Percentiles rank a stretch among this genome's conserved stretches.
Evolutionary conservation across 176 grass and related monocot species (phyloP).

Genomic region (Saccharum spontaneum): DNA sequence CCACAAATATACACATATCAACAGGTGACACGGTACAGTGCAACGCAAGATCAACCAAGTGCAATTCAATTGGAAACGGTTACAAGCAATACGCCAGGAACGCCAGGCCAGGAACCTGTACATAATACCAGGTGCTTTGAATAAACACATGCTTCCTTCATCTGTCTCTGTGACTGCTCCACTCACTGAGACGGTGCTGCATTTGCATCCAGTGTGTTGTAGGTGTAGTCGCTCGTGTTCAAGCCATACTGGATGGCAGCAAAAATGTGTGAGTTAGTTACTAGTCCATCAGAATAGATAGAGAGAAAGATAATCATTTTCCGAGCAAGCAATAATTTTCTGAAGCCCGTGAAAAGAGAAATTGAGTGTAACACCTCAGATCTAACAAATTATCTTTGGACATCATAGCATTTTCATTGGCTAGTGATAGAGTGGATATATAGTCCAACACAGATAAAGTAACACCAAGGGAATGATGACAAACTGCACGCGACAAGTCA

Average conservation of each 20-base stretch:
- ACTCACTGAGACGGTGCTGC: constrained; percentile 23
- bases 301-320: neutral
- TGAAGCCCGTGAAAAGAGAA: neutral
- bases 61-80: neutral
- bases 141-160: neutral
- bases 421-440: neutral
- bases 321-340: neutral
- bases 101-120: neutral
- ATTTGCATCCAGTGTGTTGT: constrained; percentile 38
- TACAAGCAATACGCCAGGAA: neutral
- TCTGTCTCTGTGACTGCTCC: neutral
- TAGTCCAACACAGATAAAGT: neutral
- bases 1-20: constrained; percentile 1
- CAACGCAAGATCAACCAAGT: neutral
- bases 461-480: neutral
- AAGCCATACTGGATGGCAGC: constrained; percentile 36
- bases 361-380: neutral
- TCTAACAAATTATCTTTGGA: neutral
- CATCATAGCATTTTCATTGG: neutral
- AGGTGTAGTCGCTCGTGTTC: constrained; percentile 32
- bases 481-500: neutral
- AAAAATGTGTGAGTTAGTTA: neutral
- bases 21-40: neutral
- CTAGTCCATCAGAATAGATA: neutral
- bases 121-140: constrained; percentile 6